Conservation (phyloP, 1,284 basidiomycete genomes). For the Neotropicomus parvogracilis region DNA sequence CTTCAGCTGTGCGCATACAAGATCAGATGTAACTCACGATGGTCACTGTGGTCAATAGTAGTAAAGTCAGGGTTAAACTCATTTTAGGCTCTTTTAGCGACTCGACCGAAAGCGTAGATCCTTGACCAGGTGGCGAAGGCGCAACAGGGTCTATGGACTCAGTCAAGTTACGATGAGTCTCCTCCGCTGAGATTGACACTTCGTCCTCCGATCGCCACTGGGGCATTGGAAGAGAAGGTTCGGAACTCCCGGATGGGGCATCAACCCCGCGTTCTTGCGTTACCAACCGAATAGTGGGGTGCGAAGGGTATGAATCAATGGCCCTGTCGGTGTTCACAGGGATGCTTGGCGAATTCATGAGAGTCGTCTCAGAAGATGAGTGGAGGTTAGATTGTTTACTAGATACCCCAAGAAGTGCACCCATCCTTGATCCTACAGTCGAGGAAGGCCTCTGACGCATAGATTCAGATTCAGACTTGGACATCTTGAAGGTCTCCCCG, state of each 20-base stretch:
- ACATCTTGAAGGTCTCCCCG: conserved; percentile 18
- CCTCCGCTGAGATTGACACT: conserved; percentile 6
- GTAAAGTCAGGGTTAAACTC: conserved; percentile 56
- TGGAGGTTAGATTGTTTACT: conserved; percentile 13
- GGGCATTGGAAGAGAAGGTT: conserved; percentile 6
- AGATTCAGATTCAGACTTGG: conserved; percentile 25
- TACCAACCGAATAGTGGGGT: conserved; percentile 27
- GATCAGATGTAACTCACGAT: conserved; percentile 43
- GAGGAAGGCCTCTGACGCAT: conserved; percentile 15
- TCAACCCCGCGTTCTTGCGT: conserved; percentile 9
- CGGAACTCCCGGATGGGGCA: background rate
- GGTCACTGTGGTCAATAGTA: conserved; percentile 59
- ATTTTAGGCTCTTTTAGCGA: conserved; percentile 49
- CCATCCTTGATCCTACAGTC: conserved; percentile 10
- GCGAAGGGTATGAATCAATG: conserved; percentile 10
- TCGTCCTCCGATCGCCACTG: conserved; percentile 20
- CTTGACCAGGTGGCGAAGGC: conserved; percentile 19
- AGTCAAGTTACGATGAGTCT: conserved; percentile 7
- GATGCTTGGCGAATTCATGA: conserved; percentile 14
- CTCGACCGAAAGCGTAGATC: conserved; percentile 17
- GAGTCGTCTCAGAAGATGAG: conserved; percentile 30
- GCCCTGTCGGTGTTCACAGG: conserved; percentile 8
- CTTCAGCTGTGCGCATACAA: conserved; percentile 8
- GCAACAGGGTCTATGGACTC: conserved; percentile 23
- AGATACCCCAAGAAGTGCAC: conserved; percentile 7